phyloP scores from a whole-genome alignment of 2,329 filamentous ascomycete genomes.

The Conoideocrella luteorostrata region DNA sequence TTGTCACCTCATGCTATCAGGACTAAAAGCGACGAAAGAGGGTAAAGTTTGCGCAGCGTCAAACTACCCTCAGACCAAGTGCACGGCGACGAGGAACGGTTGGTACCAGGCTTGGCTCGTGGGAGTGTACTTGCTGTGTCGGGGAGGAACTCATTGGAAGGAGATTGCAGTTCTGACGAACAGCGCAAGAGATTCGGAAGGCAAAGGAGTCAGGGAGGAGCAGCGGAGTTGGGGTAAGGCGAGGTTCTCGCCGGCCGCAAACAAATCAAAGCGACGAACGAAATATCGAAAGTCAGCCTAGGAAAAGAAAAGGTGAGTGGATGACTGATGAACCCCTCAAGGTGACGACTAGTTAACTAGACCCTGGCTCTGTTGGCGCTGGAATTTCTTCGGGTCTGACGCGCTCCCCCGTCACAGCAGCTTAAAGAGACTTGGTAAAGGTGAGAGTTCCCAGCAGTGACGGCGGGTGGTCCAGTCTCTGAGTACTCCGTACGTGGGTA shows the following conservation, averaged over 20 bases:
- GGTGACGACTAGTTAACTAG: slow-evolving; percentile 9
- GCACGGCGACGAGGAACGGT: slow-evolving; percentile 18
- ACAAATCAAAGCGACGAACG: neutral
- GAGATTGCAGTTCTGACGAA: slow-evolving; percentile 17
- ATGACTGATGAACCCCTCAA: slow-evolving; percentile 15
- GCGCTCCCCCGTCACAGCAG: too few relatives aligned
- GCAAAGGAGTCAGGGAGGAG: neutral
- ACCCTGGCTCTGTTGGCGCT: slow-evolving; percentile 1
- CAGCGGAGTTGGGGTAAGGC: neutral
- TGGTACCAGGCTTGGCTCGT: slow-evolving; percentile 28
- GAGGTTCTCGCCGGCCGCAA: neutral
- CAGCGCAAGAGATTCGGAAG: slow-evolving; percentile 4
- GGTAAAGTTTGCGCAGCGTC: slow-evolving; percentile 14
- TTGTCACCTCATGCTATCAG: slow-evolving; percentile 29
- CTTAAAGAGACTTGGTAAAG: too few relatives aligned
- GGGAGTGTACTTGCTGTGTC: slow-evolving; percentile 27
- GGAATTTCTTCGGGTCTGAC: slow-evolving; percentile 16
- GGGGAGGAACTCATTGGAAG: slow-evolving; percentile 30
- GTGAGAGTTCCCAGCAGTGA: too few relatives aligned
- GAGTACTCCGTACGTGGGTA: too few relatives aligned
- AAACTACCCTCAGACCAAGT: slow-evolving; percentile 28
- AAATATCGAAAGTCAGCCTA: slow-evolving; percentile 9
- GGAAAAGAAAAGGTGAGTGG: slow-evolving; percentile 11
- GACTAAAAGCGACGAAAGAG: slow-evolving; percentile 14
- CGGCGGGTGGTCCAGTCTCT: too few relatives aligned